A percentile compares a stretch with the other conserved stretches of the same genome.
phyloP scores from a whole-genome alignment of 2,329 filamentous ascomycete genomes.

The Amauroascus verrucosus region DNA sequence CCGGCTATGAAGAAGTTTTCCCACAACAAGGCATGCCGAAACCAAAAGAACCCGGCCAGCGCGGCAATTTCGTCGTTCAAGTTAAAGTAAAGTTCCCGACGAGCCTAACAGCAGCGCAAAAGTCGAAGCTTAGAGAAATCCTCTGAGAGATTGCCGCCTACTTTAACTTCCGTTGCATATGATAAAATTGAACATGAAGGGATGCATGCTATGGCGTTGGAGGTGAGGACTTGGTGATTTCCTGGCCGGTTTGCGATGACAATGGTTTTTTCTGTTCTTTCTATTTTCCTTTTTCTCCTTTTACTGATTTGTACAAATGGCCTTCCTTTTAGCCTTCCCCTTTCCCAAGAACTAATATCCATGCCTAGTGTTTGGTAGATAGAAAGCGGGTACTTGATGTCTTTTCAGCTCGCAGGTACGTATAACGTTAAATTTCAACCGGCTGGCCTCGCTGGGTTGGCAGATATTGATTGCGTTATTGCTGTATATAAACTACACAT shows the following conservation, averaged over 20 bases:
- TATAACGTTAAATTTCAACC: no score
- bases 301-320: neutral
- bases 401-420: neutral
- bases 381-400: neutral
- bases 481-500: no score
- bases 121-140: conserved; percentile 68
- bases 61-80: conserved; percentile 79
- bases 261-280: neutral
- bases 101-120: conserved; percentile 64
- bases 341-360: neutral
- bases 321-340: neutral
- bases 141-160: conserved; percentile 38
- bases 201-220: conserved; percentile 10
- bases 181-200: neutral
- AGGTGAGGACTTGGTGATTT: neutral
- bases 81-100: conserved; percentile 91
- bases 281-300: neutral
- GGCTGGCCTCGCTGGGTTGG: neutral
- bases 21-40: conserved; percentile 89
- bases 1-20: conserved; percentile 69
- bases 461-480: no score
- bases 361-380: neutral
- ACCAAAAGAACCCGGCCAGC: conserved; percentile 72
- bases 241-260: neutral
- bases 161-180: neutral